Base-by-base conservation (phyloP, 192 early-diverging fungal genomes). In the Entomortierella chlamydospora region DNA sequence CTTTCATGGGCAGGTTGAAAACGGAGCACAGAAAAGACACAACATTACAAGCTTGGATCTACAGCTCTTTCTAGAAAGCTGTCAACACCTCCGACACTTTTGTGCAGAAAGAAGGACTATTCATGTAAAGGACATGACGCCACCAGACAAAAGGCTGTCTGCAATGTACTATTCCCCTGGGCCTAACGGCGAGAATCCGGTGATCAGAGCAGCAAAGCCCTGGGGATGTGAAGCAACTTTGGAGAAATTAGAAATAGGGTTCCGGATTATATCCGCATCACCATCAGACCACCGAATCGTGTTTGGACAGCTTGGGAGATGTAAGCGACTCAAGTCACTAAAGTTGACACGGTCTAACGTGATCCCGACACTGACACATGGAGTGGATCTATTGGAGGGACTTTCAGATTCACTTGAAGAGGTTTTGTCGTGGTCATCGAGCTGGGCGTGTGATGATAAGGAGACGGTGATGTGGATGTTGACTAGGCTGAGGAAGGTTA, bases 221-320 rank as follows among this genome's bases (percentile, higher is more conserved):
- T 45, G 52, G 53, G 64, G 52, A 29, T 66, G 53, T 28, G 53
- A 66, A 23, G 39, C 17, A n/a, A 43, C 64, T 5, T 28, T 56
- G 53, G 53, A 56, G 53, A 4, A 1, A 2, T 26, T 56, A 15
- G 13, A 25, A n/a, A 1, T 66, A 20, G 64, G 53, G 33, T 66
- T 66, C n/a, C 22, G 10, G 37, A 13, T 56, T 5, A 9, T 5
- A 3, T 37, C 53, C 10, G 2, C 17, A 2, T 3, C 15, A 2
- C 51, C 51, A n/a, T 43, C 23, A 11, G 64, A 66, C 17, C 64
- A 66, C n/a, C 22, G 34, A 23, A 54, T 56, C 4, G 64, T 66
- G 26, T 66, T 41, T 41, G 52, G 4, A 30, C 64, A 66, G 25
- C 22, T 66, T 8, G 64, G 64, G 20, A 51, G 53, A 28, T 56